These are phyloP conservation scores for Syzygium oleosum DNA, from an alignment of 345 rosid genomes.

Conservation along the genomic window DNA sequence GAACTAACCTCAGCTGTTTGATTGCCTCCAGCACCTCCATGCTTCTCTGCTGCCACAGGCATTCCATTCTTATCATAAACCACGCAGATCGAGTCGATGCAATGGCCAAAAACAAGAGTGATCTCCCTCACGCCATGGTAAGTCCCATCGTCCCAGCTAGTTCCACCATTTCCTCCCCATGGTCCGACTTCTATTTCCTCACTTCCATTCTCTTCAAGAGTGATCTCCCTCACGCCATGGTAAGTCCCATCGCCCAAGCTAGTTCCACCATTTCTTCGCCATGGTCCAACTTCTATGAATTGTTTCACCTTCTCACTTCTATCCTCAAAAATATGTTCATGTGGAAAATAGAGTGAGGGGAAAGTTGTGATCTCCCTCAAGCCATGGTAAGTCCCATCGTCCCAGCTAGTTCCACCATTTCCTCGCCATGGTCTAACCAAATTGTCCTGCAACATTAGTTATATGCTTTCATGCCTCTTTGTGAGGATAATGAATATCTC, in stretches of 20 bases:
- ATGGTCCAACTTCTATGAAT: constrained; percentile 28
- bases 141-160: constrained; percentile 61
- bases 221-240: no score
- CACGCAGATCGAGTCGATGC: constrained; percentile 57
- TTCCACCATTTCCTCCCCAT: constrained; percentile 84
- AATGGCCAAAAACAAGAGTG: constrained; percentile 40
- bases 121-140: constrained; percentile 61
- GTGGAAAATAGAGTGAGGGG: no score
- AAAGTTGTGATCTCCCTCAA: no score
- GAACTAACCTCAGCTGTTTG: constrained; percentile 38
- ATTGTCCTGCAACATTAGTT: background rate
- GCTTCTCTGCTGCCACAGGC: constrained; percentile 46
- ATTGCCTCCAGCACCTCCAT: constrained; percentile 64
- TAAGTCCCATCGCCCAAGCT: no score
- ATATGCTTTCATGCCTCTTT: background rate
- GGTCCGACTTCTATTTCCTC: constrained; percentile 3
- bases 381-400: no score
- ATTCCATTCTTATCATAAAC: constrained; percentile 64
- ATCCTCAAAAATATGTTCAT: background rate
- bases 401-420: no score
- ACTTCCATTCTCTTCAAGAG: no score
- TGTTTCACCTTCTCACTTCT: constrained; percentile 15
- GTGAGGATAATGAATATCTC: background rate
- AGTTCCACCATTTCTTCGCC: no score
- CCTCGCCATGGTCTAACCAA: no score